Evolutionary conservation across 257 asterid genomes (phyloP).

Genomic region (Anisodus acutangulus): DNA sequence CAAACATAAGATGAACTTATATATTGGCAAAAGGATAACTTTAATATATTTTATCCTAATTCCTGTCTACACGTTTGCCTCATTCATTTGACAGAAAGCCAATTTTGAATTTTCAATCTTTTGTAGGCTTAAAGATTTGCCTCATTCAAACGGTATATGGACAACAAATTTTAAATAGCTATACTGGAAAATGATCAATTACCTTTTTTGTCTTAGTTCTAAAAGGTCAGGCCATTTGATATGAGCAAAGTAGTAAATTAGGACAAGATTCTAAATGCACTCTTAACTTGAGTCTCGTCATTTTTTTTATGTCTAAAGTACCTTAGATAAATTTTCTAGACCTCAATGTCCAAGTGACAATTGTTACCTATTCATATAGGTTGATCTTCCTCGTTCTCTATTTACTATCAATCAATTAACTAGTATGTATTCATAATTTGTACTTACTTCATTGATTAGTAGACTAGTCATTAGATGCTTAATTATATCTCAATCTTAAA

Average conservation of each 20-base stretch:
- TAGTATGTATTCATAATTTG: no score
- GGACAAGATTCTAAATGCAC: neutral
- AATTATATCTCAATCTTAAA: no score
- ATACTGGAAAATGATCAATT: neutral
- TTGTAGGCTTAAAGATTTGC: neutral
- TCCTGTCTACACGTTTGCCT: neutral
- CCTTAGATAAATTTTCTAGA: neutral
- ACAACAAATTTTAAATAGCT: neutral
- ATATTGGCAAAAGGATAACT: conserved; percentile 6
- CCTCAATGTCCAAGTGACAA: neutral
- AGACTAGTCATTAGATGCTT: no score
- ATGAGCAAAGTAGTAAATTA: neutral
- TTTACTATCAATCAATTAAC: no score
- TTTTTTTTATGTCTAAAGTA: no score
- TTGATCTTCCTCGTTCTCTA: no score
- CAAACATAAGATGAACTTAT: neutral
- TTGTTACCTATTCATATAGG: no score
- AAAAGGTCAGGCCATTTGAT: neutral
- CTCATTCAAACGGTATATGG: neutral
- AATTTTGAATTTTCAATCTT: neutral
- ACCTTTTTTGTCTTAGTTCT: neutral
- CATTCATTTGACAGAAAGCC: neutral
- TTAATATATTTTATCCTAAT: neutral
- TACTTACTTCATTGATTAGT: no score
- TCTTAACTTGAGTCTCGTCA: neutral